Base-by-base conservation (phyloP, 257 asterid species). In the Agastache rugosa region DNA sequence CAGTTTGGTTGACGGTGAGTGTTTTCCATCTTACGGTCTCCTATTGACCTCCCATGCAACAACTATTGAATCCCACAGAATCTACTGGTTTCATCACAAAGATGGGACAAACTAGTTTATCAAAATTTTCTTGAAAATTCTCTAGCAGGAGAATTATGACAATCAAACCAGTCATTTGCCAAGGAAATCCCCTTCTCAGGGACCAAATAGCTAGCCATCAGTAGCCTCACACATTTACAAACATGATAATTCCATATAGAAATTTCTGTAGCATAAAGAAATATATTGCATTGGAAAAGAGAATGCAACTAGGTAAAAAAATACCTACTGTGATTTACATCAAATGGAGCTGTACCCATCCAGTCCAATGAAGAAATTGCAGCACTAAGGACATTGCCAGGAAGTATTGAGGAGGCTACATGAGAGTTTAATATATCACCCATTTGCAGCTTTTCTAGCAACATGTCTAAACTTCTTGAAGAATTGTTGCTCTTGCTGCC, bases 261-360 rank as follows among this genome's bases (percentile, higher is more conserved):
- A 54, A 37, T 42, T 53, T 73, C 58, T 23, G 71, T 53, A 71
- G 16, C 66, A 56, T 16, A 51, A 17, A 60, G n/a, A 41, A 44
- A 25, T 3, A 37, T 54, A 48, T 9, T 51, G 35, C 3, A 69
- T 11, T 23, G 60, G 82, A 47, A 80, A 48, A 15, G 66, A 74
- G 67, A 72, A 39, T 7, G 50, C 51, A 71, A 68, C 76, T 44
- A 72, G 59, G 83, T 44, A 66, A 79, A 71, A 77, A 67, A 90
- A 62, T 83, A 85, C 96, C 87, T 88, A 90, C 96, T 86, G 81
- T 82, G 79, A 72, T 79, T 79, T 74, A 94, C 96, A 89, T 94
- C 98, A 75, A 83, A 64, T 39, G 90, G 92, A 75, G 91, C 90
- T 53, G 91, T 75, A 70, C 97, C 98, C 99, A 94, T 89, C 99